Percentiles rank a stretch among this genome's conserved stretches.
Conservation (phyloP, 805 yeast species). For the Zygosaccharomyces bisporus region DNA sequence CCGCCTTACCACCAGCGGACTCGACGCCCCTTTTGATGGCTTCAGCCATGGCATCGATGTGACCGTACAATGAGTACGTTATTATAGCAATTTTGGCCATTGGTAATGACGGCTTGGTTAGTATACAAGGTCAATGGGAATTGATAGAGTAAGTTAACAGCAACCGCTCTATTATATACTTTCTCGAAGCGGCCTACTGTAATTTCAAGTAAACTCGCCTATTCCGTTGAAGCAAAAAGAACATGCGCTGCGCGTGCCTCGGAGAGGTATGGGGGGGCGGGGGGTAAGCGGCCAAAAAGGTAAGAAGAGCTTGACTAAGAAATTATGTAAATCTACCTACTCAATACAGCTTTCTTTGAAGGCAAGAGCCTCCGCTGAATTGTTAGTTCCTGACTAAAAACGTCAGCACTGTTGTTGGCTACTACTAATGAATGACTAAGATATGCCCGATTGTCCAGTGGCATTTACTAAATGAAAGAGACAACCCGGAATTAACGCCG, state of each 20-base stretch:
- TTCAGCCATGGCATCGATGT: slow-evolving; percentile 64
- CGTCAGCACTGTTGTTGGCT: too few species aligned
- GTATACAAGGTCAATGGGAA: not conserved
- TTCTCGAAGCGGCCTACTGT: not conserved
- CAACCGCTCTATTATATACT: not conserved
- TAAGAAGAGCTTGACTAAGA: not conserved
- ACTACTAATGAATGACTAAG: too few species aligned
- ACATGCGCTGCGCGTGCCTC: not conserved
- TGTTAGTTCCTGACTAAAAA: not conserved
- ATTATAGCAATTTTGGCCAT: slow-evolving; percentile 47
- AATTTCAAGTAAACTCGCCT: not conserved
- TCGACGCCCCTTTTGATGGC: slow-evolving; percentile 64
- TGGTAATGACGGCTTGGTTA: not conserved
- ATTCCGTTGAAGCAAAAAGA: slow-evolving; percentile 1
- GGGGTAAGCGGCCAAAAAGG: not conserved
- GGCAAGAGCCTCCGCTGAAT: not conserved
- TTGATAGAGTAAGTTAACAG: not conserved
- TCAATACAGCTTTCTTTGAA: not conserved
- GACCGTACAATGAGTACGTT: slow-evolving; percentile 76
- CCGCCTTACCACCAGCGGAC: slow-evolving; percentile 65
- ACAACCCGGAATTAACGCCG: too few species aligned
- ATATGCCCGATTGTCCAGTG: too few species aligned
- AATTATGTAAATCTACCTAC: not conserved
- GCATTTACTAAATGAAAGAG: too few species aligned
- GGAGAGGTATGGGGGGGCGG: not conserved